phyloP scores from a whole-genome alignment of 805 yeast species.

The Yamadazyma ubonensis region DNA sequence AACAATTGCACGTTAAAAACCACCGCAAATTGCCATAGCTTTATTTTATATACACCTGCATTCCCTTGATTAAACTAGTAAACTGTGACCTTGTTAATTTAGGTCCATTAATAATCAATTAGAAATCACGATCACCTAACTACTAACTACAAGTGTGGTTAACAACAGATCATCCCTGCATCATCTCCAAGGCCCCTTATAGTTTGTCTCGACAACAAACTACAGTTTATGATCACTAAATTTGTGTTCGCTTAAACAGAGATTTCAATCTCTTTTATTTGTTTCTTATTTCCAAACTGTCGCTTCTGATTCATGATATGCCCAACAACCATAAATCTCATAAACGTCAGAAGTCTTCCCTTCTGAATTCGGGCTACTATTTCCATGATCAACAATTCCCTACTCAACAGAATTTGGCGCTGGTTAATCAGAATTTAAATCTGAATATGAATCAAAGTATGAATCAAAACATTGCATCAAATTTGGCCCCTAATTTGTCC shows the following conservation, averaged over 20 bases:
- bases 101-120: not conserved
- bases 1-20: constrained; percentile 5
- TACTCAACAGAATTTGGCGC: constrained; percentile 9
- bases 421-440: constrained; percentile 1
- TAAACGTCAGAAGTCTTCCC: constrained; percentile 38
- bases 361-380: constrained; percentile 31
- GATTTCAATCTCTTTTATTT: constrained; percentile 1
- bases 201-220: not conserved
- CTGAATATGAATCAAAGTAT: too few species aligned
- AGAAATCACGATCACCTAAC: too few species aligned
- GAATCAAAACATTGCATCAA: too few species aligned
- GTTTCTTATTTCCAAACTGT: constrained; percentile 4
- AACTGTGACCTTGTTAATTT: not conserved
- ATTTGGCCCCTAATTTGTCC: too few species aligned
- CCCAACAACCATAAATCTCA: constrained; percentile 25
- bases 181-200: not conserved
- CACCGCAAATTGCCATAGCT: not conserved
- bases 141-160: too few species aligned
- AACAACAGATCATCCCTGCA: not conserved
- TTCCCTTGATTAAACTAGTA: not conserved
- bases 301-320: constrained; percentile 15
- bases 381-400: constrained; percentile 16
- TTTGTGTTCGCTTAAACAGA: not conserved
- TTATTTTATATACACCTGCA: constrained; percentile 1
- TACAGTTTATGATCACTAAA: not conserved